A percentile compares a stretch with the other conserved stretches of the same genome.
These are phyloP conservation scores for Paraglomus occultum DNA, from an alignment of 192 early-diverging fungal genomes.

Conservation along the genomic window DNA sequence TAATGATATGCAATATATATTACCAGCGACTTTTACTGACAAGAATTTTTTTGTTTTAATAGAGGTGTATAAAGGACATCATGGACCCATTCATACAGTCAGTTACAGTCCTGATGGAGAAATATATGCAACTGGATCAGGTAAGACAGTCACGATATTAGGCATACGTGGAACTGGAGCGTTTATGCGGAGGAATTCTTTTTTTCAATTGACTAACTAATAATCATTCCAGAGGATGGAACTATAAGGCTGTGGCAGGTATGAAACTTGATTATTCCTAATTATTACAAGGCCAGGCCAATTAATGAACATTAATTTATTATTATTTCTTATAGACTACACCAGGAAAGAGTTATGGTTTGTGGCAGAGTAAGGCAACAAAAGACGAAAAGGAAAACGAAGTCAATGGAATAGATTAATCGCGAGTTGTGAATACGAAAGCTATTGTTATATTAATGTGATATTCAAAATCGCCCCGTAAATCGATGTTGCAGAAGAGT, in stretches of 20 bases:
- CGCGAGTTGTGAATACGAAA: no score
- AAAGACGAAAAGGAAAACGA: conserved; percentile 38
- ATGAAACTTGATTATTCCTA: background rate
- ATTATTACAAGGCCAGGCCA: background rate
- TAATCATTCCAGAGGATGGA: conserved; percentile 67
- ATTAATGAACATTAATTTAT: background rate
- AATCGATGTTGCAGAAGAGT: no score
- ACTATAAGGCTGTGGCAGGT: conserved; percentile 88
- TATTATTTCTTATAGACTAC: conserved; percentile 41
- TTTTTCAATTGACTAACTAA: background rate
- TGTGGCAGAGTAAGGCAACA: conserved; percentile 67
- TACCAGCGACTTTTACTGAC: background rate
- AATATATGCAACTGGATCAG: conserved; percentile 84
- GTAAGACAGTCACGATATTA: conserved; percentile 21
- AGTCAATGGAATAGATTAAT: conserved; percentile 18
- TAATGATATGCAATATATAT: background rate
- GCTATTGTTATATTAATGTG: no score
- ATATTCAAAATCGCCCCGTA: no score
- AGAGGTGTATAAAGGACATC: conserved; percentile 88
- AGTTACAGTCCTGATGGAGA: conserved; percentile 92
- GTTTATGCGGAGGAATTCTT: background rate
- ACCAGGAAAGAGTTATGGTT: conserved; percentile 76
- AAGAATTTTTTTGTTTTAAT: background rate
- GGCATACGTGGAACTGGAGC: background rate
- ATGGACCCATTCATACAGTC: conserved; percentile 85